Conservation (phyloP, 2,329 filamentous ascomycete genomes). For the Microcyclospora tardicrescens region DNA sequence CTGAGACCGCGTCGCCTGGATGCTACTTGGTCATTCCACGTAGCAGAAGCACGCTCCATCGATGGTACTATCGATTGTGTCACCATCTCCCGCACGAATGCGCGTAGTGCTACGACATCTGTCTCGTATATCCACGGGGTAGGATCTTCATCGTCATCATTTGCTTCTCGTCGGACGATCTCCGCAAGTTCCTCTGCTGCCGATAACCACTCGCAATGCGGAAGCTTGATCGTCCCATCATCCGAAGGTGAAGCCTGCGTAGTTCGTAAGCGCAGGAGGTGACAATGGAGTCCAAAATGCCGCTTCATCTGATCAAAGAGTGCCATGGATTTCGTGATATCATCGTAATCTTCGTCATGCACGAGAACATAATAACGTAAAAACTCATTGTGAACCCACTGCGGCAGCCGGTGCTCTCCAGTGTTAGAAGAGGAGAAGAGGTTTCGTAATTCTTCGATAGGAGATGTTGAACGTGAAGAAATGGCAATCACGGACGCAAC, state of each 20-base stretch:
- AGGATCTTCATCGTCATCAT: slow-evolving; percentile 58
- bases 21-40: slow-evolving; percentile 96
- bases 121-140: slow-evolving; percentile 80
- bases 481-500: slow-evolving; percentile 92
- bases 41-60: slow-evolving; percentile 82
- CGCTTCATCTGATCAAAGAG: slow-evolving; percentile 98
- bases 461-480: slow-evolving; percentile 70
- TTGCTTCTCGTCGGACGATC: slow-evolving; percentile 38
- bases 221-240: slow-evolving; percentile 74
- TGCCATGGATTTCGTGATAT: slow-evolving; percentile 77
- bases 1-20: slow-evolving; percentile 78
- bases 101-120: slow-evolving; percentile 74
- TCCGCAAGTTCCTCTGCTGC: slow-evolving; percentile 71
- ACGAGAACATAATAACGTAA: slow-evolving; percentile 91
- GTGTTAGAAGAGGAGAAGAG: slow-evolving; percentile 76
- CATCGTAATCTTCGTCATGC: slow-evolving; percentile 90
- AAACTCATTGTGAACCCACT: slow-evolving; percentile 85
- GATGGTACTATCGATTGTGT: slow-evolving; percentile 88
- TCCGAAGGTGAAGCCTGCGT: slow-evolving; percentile 78
- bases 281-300: slow-evolving; percentile 92
- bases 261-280: slow-evolving; percentile 74
- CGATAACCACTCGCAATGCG: slow-evolving; percentile 77
- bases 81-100: slow-evolving; percentile 87
- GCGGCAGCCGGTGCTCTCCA: slow-evolving; percentile 59
- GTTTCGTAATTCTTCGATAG: slow-evolving; percentile 74